Conservation (phyloP, 495 filamentous ascomycete genomes). For the Xylaria castorea region DNA sequence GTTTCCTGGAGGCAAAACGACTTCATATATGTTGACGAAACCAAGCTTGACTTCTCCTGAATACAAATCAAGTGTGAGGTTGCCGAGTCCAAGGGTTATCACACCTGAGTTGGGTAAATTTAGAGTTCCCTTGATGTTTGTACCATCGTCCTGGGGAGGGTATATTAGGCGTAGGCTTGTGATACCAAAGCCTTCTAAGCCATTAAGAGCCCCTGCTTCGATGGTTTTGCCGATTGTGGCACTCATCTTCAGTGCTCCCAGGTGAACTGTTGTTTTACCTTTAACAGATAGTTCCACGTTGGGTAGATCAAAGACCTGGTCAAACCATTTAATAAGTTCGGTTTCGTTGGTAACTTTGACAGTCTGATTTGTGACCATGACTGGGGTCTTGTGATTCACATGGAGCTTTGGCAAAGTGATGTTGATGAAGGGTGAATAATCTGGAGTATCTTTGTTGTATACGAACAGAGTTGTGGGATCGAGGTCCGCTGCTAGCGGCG, state of each 20-base stretch:
- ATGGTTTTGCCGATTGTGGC: slow-evolving; percentile 51
- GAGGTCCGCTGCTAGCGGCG: slow-evolving; percentile 46
- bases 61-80: slow-evolving; percentile 53
- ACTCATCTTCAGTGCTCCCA: slow-evolving; percentile 46
- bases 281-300: slow-evolving; percentile 46
- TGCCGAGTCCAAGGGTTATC: slow-evolving; percentile 56
- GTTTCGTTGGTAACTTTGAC: slow-evolving; percentile 48
- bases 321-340: slow-evolving; percentile 47
- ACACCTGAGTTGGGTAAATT: slow-evolving; percentile 56
- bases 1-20: slow-evolving; percentile 52
- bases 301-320: slow-evolving; percentile 47
- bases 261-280: slow-evolving; percentile 43
- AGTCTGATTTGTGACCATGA: slow-evolving; percentile 44
- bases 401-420: slow-evolving; percentile 44
- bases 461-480: slow-evolving; percentile 46
- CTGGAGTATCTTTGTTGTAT: slow-evolving; percentile 46
- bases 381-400: slow-evolving; percentile 45
- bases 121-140: slow-evolving; percentile 44
- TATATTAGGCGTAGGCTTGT: slow-evolving; percentile 47
- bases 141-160: slow-evolving; percentile 48
- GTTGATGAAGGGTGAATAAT: slow-evolving; percentile 43
- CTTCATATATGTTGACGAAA: slow-evolving; percentile 49
- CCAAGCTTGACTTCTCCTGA: slow-evolving; percentile 49
- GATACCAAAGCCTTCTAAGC: slow-evolving; percentile 53
- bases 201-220: slow-evolving; percentile 47